Evolutionary conservation across 75 land plant genomes (phyloP).

Genomic region (Sequoia sempervirens): DNA sequence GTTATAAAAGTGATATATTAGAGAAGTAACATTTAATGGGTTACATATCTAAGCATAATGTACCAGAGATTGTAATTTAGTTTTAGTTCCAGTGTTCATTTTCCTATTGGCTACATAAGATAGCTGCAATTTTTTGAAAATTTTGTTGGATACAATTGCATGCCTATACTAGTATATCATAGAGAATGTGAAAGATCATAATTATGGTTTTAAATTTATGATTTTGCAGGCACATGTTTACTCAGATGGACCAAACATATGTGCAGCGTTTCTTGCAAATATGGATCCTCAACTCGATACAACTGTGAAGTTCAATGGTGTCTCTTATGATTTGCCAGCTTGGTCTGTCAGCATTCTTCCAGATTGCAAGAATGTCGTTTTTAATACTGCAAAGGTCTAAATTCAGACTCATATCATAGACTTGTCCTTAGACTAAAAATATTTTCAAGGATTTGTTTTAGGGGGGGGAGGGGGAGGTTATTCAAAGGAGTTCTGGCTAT

Average conservation of each 20-base stretch:
- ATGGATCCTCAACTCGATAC: slow-evolving; percentile 38
- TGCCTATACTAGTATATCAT: background rate
- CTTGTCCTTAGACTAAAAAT: too few species aligned
- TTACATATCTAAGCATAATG: background rate
- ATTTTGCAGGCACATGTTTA: background rate
- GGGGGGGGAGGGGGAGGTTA: too few species aligned
- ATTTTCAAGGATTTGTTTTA: too few species aligned
- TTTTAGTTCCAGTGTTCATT: background rate
- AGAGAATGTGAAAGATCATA: background rate
- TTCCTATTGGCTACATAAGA: background rate
- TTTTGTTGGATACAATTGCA: background rate
- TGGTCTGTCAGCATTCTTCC: slow-evolving; percentile 99
- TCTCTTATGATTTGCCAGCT: slow-evolving; percentile 71
- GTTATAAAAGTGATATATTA: too few species aligned
- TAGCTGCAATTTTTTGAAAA: background rate
- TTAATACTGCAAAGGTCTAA: slow-evolving; percentile 88
- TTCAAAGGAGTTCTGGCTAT: too few species aligned
- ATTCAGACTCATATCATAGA: background rate
- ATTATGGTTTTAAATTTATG: background rate
- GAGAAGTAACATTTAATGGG: background rate
- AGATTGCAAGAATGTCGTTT: slow-evolving; percentile 85
- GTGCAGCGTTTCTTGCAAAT: slow-evolving; percentile 97
- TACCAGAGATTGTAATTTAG: background rate
- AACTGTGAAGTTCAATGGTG: slow-evolving; percentile 67
- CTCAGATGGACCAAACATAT: slow-evolving; percentile 13